These are phyloP conservation scores for Naegleria lovaniensis DNA, from an alignment of 208 protist genomes.

Conservation along the genomic window DNA sequence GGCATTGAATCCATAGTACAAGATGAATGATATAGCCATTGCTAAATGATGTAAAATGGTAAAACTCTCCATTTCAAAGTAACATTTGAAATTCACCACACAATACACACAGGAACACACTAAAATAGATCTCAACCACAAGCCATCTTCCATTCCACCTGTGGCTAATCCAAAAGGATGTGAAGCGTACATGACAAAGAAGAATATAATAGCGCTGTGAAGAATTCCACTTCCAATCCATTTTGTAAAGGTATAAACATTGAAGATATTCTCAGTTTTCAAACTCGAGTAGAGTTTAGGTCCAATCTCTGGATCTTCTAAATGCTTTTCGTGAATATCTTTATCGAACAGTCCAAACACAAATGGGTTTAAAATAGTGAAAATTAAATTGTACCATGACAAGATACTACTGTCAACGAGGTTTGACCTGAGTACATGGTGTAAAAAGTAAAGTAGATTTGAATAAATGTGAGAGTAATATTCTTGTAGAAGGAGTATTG, in stretches of 20 bases:
- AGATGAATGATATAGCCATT: background rate
- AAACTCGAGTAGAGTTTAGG: background rate
- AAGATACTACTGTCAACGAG: constrained; percentile 75
- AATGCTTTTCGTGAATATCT: constrained; percentile 64
- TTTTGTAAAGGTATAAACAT: background rate
- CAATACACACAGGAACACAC: too few species aligned
- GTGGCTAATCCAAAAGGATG: background rate
- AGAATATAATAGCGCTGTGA: background rate
- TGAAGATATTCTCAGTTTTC: background rate
- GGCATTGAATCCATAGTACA: background rate
- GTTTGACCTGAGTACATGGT: constrained; percentile 78
- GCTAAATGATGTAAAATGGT: background rate
- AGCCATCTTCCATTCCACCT: background rate
- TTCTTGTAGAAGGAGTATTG: constrained; percentile 96
- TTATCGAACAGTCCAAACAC: constrained; percentile 83
- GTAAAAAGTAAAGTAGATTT: constrained; percentile 80
- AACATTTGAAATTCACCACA: background rate
- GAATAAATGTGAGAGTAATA: constrained; percentile 70
- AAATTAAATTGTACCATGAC: constrained; percentile 71
- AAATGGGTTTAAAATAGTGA: constrained; percentile 74
- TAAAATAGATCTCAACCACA: background rate
- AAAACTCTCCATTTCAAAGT: background rate
- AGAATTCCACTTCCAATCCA: background rate
- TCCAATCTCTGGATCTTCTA: background rate
- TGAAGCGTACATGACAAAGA: background rate